Evolutionary conservation across 148 eudicot species (phyloP), one percentile per base, ranked within the genome.

Genomic region (Nepenthes mirabilis): DNA sequence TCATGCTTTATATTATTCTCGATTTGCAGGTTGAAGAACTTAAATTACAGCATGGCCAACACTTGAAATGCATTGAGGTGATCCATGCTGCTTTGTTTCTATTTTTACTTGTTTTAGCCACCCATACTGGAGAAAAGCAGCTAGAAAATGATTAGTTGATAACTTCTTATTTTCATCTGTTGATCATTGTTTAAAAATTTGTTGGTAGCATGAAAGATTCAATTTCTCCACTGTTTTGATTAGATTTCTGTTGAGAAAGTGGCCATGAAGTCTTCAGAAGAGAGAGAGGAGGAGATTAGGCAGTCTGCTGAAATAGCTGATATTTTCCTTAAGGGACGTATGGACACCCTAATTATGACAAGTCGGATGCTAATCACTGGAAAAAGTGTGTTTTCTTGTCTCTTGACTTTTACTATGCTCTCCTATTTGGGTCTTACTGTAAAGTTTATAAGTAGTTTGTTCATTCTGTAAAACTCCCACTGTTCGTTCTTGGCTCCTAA

Each of bases 331-430:
- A 68, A 66, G 57, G 79, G 81, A 67, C 34, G 69, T 54, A 76
- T 79, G 64, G 99, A 93, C 69, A 93, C 97, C 62, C 80, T 93
- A 37, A 72, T 93, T 69, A 74, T 93, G 91, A 88, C 99, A 59
- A 93, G 96, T 59, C 77, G 99, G 60, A 72, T 79, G 63, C 97
- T 93, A 65, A 78, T 93, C 36, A 79, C 81, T 37, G 99, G 99
- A 62, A 84, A 77, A 81, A 86, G 99, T 93, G 56, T 56, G 95
- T 76, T 23, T 45, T 57, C 56, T 47, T 51, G n/a, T 57, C 13
- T 63, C 6, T 32, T 70, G 2, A 51, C 13, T 56, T 47, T 36
- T 62, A 33, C 23, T 40, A 5, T 57, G 9, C 33, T n/a, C 3
- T 58, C 23, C 32, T 5, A 1, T 37, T 58, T 11, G 23, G 2